phyloP scores from a whole-genome alignment of 805 yeast species.

The Ogataea corticis region DNA sequence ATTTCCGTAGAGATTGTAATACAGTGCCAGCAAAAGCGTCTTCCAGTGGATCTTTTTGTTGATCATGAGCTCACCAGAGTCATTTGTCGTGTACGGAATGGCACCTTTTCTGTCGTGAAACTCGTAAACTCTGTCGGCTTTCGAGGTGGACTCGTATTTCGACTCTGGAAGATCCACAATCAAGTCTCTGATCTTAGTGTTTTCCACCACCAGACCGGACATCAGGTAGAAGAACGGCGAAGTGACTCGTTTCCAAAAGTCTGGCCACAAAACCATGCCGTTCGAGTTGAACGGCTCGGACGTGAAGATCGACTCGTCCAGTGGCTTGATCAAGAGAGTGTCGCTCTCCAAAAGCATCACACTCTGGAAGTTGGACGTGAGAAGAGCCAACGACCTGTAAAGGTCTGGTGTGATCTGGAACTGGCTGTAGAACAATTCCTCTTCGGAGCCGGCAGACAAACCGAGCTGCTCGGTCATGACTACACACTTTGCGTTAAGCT shows the following conservation, averaged over 20 bases:
- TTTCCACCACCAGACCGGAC: slow-evolving; percentile 46
- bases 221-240: slow-evolving; percentile 68
- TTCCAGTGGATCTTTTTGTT: slow-evolving; percentile 49
- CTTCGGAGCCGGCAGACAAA: slow-evolving; percentile 19
- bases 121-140: slow-evolving; percentile 20
- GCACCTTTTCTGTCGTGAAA: slow-evolving; percentile 41
- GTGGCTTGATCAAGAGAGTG: slow-evolving; percentile 41
- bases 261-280: slow-evolving; percentile 77
- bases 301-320: slow-evolving; percentile 38
- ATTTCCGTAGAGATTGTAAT: slow-evolving; percentile 51
- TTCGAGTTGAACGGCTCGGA: slow-evolving; percentile 48
- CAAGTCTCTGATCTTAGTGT: slow-evolving; percentile 36
- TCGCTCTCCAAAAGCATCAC: slow-evolving; percentile 48
- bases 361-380: slow-evolving; percentile 47
- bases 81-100: slow-evolving; percentile 50
- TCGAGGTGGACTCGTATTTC: slow-evolving; percentile 26
- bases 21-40: slow-evolving; percentile 47
- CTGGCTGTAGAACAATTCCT: slow-evolving; percentile 43
- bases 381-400: slow-evolving; percentile 40
- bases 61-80: slow-evolving; percentile 51
- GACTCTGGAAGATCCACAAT: slow-evolving; percentile 26
- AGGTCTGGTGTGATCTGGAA: slow-evolving; percentile 38
- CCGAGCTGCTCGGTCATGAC: slow-evolving; percentile 53
- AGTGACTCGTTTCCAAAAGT: slow-evolving; percentile 77
- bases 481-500: slow-evolving; percentile 59